Conservation (phyloP, 495 filamentous ascomycete genomes). For the Penicilliopsis zonata region DNA sequence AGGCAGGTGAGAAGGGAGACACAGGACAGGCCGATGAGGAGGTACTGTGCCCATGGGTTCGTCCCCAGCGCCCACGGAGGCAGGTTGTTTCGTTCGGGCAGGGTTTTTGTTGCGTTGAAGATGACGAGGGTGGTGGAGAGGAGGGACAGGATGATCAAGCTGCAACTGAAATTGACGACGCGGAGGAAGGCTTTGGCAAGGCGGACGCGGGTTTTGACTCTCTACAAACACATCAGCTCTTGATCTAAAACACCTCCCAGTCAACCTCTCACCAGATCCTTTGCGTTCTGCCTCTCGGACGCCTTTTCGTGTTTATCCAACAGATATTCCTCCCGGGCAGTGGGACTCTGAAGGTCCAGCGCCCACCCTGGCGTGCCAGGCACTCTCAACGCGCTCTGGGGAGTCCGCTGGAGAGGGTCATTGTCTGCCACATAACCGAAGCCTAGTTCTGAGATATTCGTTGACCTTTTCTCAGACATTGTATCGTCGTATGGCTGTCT, state of each 20-base stretch:
- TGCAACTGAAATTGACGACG: constrained; percentile 91
- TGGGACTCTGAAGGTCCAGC: constrained; percentile 65
- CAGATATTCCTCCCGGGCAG: constrained; percentile 72
- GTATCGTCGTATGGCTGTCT: no score
- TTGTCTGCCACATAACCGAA: constrained; percentile 75
- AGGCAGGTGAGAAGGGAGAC: constrained; percentile 71
- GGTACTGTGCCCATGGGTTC: constrained; percentile 79
- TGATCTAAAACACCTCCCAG: neutral
- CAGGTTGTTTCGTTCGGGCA: constrained; percentile 65
- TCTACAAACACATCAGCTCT: no score
- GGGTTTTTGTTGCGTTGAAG: constrained; percentile 67
- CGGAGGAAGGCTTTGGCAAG: constrained; percentile 90
- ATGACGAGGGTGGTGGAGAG: constrained; percentile 72
- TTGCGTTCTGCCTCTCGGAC: constrained; percentile 70
- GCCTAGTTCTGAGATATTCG: constrained; percentile 68
- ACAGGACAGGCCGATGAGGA: constrained; percentile 63
- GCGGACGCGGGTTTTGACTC: constrained; percentile 82
- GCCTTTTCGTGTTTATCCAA: constrained; percentile 67
- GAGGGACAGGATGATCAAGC: constrained; percentile 83
- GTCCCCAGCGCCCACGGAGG: constrained; percentile 73
- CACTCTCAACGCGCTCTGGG: constrained; percentile 58
- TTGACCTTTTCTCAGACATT: no score
- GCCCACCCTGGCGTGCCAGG: constrained; percentile 70
- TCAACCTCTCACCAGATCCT: constrained; percentile 61
- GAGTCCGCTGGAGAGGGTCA: constrained; percentile 36